Conservation (phyloP, 345 rosid genomes). For the Ceriops decandra region DNA sequence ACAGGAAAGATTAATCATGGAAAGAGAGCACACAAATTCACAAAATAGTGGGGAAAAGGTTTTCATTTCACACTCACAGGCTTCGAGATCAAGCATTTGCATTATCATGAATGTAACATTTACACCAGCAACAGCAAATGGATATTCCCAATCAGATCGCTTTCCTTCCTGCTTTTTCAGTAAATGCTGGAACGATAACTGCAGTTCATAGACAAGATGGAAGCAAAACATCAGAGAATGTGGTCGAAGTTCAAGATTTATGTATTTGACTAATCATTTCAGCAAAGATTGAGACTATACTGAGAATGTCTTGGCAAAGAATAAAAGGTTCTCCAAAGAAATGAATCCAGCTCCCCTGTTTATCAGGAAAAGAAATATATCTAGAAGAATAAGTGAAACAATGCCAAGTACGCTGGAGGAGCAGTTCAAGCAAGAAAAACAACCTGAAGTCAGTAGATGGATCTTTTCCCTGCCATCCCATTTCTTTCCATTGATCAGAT, state of each 20-base stretch:
- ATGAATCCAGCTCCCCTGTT: conserved; percentile 93
- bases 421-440: neutral
- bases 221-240: neutral
- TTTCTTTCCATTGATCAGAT: conserved; percentile 93
- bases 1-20: neutral
- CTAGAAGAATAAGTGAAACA: neutral
- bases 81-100: conserved; percentile 94
- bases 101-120: conserved; percentile 94
- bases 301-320: conserved; percentile 85
- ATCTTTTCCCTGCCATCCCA: conserved; percentile 99
- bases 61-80: conserved; percentile 48
- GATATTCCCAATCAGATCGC: conserved; percentile 91
- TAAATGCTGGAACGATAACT: conserved; percentile 71
- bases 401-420: neutral
- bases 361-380: conserved; percentile 7
- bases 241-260: neutral
- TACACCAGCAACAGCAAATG: conserved; percentile 96
- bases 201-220: conserved; percentile 6
- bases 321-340: conserved; percentile 82
- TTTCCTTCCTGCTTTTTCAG: conserved; percentile 72
- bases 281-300: conserved; percentile 29
- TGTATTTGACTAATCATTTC: neutral
- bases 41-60: neutral
- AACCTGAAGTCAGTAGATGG: conserved; percentile 97
- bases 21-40: neutral